phyloP scores from a whole-genome alignment of 176 grass and related monocot genomes.

The Cenchrus purpureus region DNA sequence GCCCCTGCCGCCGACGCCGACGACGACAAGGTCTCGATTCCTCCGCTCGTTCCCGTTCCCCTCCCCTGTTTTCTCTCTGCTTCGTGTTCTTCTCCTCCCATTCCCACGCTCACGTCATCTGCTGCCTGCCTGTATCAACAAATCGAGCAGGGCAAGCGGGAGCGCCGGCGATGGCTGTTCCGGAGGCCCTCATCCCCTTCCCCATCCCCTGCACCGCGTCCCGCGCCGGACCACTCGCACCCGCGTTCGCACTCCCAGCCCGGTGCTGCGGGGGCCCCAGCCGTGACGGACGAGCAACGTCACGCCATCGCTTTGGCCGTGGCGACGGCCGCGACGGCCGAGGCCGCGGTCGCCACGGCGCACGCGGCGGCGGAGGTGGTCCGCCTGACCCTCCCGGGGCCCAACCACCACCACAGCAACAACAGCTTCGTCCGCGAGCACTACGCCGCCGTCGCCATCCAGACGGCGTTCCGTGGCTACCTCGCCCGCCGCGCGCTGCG shows the following conservation, averaged over 20 bases:
- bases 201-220: conserved; percentile 5
- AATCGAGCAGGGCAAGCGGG: conserved; percentile 61
- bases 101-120: too few relatives aligned
- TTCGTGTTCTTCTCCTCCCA: too few relatives aligned
- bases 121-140: too few relatives aligned
- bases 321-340: conserved; percentile 80
- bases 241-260: too few relatives aligned
- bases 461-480: conserved; percentile 90
- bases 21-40: conserved; percentile 36
- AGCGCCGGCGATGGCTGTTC: conserved; percentile 84
- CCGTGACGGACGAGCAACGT: conserved; percentile 79
- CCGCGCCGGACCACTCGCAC: background rate
- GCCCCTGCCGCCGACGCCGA: conserved; percentile 5
- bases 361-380: conserved; percentile 91
- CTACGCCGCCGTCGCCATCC: conserved; percentile 71
- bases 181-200: conserved; percentile 56
- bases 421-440: conserved; percentile 37
- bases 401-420: conserved; percentile 4
- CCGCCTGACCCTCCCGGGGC: conserved; percentile 52
- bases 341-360: conserved; percentile 82
- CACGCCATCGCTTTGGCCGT: conserved; percentile 87
- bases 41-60: too few relatives aligned
- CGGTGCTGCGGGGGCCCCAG: background rate
- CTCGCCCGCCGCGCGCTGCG: conserved; percentile 74
- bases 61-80: too few relatives aligned